Conservation (phyloP, 2,329 filamentous ascomycete species). For the Fusarium sp. region DNA sequence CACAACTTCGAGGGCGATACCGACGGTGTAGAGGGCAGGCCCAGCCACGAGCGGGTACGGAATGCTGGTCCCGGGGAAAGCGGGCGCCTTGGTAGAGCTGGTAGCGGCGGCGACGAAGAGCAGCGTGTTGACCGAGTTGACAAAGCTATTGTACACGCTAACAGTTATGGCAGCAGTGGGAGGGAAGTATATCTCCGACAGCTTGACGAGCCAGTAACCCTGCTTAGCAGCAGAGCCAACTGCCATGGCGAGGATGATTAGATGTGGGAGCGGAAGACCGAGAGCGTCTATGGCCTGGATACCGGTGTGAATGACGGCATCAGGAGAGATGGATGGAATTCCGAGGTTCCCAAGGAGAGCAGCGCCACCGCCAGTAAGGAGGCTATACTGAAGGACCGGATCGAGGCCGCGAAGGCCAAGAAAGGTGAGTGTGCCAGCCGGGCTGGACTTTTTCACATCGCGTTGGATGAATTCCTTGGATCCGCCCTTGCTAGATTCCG, state of each 20-base stretch:
- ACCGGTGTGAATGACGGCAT: slow-evolving; percentile 50
- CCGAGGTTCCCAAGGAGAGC: slow-evolving; percentile 61
- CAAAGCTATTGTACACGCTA: slow-evolving; percentile 63
- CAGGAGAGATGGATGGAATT: slow-evolving; percentile 54
- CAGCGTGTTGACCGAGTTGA: slow-evolving; percentile 68
- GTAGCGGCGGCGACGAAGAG: slow-evolving; percentile 63
- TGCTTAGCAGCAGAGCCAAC: slow-evolving; percentile 66
- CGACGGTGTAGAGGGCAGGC: slow-evolving; percentile 60
- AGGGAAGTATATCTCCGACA: slow-evolving; percentile 64
- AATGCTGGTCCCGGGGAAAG: slow-evolving; percentile 34
- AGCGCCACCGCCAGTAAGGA: slow-evolving; percentile 52
- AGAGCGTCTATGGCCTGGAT: slow-evolving; percentile 51
- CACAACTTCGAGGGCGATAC: slow-evolving; percentile 65
- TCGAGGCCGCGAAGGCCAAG: slow-evolving; percentile 53
- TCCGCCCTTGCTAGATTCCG: not conserved
- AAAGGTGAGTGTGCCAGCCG: slow-evolving; percentile 53
- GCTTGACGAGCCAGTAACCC: slow-evolving; percentile 61
- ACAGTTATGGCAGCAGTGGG: slow-evolving; percentile 57
- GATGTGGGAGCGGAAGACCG: slow-evolving; percentile 62
- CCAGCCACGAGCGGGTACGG: slow-evolving; percentile 59
- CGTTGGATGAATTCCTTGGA: slow-evolving; percentile 50
- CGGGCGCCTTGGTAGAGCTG: slow-evolving; percentile 49
- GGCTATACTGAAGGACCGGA: slow-evolving; percentile 48
- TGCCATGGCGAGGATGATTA: slow-evolving; percentile 65
- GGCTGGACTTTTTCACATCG: slow-evolving; percentile 52